phyloP scores from a whole-genome alignment of 257 asterid genomes.

The Cruciata laevipes region DNA sequence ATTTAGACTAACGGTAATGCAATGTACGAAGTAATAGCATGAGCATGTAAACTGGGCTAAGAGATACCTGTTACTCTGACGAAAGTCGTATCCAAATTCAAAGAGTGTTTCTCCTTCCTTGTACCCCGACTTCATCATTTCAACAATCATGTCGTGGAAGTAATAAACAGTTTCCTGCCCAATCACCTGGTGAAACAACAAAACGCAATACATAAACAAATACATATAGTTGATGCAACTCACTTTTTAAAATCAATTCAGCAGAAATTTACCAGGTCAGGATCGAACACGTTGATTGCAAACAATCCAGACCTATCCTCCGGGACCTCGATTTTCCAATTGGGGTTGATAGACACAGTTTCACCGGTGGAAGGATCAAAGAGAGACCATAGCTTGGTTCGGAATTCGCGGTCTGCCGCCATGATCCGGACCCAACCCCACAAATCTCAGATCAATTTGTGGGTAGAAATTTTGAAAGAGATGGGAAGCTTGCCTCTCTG shows the following conservation, averaged over 20 bases:
- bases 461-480: no score
- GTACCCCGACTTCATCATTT: conserved; percentile 89
- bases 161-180: conserved; percentile 63
- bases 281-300: conserved; percentile 87
- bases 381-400: conserved; percentile 78
- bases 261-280: conserved; percentile 58
- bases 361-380: conserved; percentile 75
- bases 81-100: conserved; percentile 99
- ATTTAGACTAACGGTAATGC: not conserved
- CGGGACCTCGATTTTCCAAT: conserved; percentile 68
- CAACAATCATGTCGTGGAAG: conserved; percentile 75
- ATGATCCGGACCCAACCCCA: conserved; percentile 90
- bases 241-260: no score
- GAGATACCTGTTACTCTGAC: conserved; percentile 91
- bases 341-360: conserved; percentile 47
- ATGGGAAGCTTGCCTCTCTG: no score
- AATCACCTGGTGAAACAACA: conserved; percentile 34
- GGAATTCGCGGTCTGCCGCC: conserved; percentile 80
- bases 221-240: not conserved
- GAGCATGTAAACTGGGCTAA: not conserved
- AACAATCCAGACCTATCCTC: conserved; percentile 68
- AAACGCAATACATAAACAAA: not conserved
- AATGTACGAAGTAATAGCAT: not conserved
- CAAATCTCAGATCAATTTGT: no score
- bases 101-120: conserved; percentile 94